phyloP scores from a whole-genome alignment of 2,329 filamentous ascomycete species.

The Endoconidiophora laricicola region DNA sequence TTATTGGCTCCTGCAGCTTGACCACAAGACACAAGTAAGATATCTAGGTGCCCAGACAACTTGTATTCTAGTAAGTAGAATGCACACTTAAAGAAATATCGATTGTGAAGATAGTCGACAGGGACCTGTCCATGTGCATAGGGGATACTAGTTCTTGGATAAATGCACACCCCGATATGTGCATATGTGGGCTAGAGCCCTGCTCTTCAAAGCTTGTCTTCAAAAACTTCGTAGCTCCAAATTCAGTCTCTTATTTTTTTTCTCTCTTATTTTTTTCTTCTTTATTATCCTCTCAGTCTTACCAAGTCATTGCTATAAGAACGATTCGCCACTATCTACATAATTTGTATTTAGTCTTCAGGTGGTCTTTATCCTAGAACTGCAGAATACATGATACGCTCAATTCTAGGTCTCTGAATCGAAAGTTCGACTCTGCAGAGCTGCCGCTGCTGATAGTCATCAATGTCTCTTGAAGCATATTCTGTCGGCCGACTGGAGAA shows the following conservation, averaged over 20 bases:
- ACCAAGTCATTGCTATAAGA: neutral
- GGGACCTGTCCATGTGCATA: neutral
- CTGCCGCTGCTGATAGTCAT: neutral
- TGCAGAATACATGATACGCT: too few species aligned
- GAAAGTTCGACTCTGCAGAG: conserved; percentile 3
- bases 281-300: neutral
- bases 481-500: conserved; percentile 42
- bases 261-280: neutral
- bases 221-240: conserved; percentile 1
- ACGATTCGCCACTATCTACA: neutral
- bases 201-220: neutral
- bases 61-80: too few species aligned
- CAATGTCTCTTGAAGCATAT: conserved; percentile 25
- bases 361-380: too few species aligned
- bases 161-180: neutral
- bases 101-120: too few species aligned
- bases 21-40: too few species aligned
- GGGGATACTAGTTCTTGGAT: neutral
- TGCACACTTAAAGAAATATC: too few species aligned
- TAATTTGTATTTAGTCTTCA: neutral
- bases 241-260: neutral
- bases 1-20: too few species aligned
- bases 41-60: too few species aligned
- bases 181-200: conserved; percentile 10
- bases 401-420: neutral